phyloP scores from a whole-genome alignment of 2,329 filamentous ascomycete genomes.

The Amauroascus verrucosus region DNA sequence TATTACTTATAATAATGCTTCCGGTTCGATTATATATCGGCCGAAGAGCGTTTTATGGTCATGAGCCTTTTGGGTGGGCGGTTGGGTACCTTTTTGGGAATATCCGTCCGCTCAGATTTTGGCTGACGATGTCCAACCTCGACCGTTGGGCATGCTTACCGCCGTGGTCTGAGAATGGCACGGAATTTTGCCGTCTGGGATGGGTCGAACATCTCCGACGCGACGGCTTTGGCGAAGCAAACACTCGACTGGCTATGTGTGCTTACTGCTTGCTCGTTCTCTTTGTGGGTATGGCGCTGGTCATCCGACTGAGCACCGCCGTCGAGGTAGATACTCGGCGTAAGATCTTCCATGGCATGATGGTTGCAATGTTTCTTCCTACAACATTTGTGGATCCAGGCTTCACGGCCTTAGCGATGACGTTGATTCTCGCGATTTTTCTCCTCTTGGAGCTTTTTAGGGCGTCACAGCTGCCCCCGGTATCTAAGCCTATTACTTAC shows the following conservation, averaged over 20 bases:
- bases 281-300: conserved; percentile 58
- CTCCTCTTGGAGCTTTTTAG: conserved; percentile 79
- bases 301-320: conserved; percentile 62
- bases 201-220: conserved; percentile 58
- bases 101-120: conserved; percentile 58
- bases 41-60: conserved; percentile 53
- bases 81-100: conserved; percentile 82
- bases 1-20: conserved; percentile 56
- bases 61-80: conserved; percentile 87
- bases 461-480: conserved; percentile 79
- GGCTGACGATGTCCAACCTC: conserved; percentile 58
- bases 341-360: conserved; percentile 97
- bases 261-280: conserved; percentile 66
- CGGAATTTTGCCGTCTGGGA: conserved; percentile 41
- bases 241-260: conserved; percentile 65
- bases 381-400: conserved; percentile 76
- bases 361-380: conserved; percentile 91
- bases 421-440: conserved; percentile 70
- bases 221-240: conserved; percentile 59
- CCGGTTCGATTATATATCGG: conserved; percentile 63
- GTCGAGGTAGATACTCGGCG: conserved; percentile 91
- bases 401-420: conserved; percentile 70
- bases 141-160: conserved; percentile 69
- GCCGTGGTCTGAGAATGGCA: conserved; percentile 25
- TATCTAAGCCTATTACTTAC: conserved; percentile 71